phyloP scores from a whole-genome alignment of 495 filamentous ascomycete species.

The Tuber indicum region DNA sequence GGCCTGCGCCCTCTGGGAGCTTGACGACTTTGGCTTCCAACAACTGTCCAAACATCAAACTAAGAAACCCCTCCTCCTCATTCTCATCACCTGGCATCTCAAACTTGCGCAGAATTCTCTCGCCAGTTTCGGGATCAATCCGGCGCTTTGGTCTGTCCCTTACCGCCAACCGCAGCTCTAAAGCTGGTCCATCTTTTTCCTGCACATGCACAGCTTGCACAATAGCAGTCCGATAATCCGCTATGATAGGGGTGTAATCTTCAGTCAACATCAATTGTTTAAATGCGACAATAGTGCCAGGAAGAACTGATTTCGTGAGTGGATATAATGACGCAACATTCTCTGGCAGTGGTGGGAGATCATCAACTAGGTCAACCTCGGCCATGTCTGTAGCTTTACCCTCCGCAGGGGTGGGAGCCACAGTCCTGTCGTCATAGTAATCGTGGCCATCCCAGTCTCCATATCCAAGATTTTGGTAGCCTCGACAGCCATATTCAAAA shows the following conservation, averaged over 20 bases:
- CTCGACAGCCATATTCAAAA: slow-evolving; percentile 40
- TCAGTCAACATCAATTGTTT: slow-evolving; percentile 67
- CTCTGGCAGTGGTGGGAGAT: slow-evolving; percentile 62
- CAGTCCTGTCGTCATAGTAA: slow-evolving; percentile 41
- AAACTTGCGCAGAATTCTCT: slow-evolving; percentile 57
- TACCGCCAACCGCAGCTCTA: slow-evolving; percentile 56
- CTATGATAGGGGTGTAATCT: slow-evolving; percentile 70
- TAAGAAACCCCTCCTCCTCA: slow-evolving; percentile 52
- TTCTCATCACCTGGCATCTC: slow-evolving; percentile 56
- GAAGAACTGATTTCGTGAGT: slow-evolving; percentile 50
- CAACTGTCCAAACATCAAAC: slow-evolving; percentile 53
- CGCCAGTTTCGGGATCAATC: slow-evolving; percentile 52
- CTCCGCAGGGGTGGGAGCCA: slow-evolving; percentile 38
- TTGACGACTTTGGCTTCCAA: slow-evolving; percentile 57
- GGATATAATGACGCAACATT: slow-evolving; percentile 54
- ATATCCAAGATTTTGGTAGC: slow-evolving; percentile 49
- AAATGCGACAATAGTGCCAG: slow-evolving; percentile 71
- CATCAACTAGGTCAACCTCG: slow-evolving; percentile 44
- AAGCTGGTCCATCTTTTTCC: slow-evolving; percentile 44
- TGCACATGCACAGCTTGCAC: slow-evolving; percentile 49
- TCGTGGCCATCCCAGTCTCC: slow-evolving; percentile 43
- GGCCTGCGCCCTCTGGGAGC: slow-evolving; percentile 39
- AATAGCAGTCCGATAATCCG: slow-evolving; percentile 59
- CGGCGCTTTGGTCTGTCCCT: slow-evolving; percentile 57
- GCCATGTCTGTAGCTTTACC: slow-evolving; percentile 46